Percentiles rank a stretch among this genome's conserved stretches.
Evolutionary conservation across 768 basidiomycete genomes (phyloP).

Genomic region (Rhizopogon salebrosus): DNA sequence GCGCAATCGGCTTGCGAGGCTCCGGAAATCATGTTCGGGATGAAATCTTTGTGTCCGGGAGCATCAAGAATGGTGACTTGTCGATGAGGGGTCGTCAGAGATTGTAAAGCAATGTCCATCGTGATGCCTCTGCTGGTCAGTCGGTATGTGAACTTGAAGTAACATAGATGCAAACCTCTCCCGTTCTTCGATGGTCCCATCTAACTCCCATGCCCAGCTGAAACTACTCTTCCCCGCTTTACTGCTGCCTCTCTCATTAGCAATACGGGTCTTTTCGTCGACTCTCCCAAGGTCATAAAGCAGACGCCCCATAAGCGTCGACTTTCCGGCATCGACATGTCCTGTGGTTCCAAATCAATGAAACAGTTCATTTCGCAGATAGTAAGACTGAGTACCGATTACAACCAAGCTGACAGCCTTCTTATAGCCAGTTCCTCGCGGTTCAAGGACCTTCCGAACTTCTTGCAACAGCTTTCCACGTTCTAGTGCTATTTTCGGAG

Average conservation of each 20-base stretch:
- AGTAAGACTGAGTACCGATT: slow-evolving; percentile 54
- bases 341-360: slow-evolving; percentile 42
- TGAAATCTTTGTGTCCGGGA: slow-evolving; percentile 95
- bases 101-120: slow-evolving; percentile 91
- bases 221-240: slow-evolving; percentile 94
- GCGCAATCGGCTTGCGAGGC: slow-evolving; percentile 97
- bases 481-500: slow-evolving; percentile 63
- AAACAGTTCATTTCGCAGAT: background rate
- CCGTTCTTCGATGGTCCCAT: slow-evolving; percentile 88
- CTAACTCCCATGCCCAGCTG: slow-evolving; percentile 97
- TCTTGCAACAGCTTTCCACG: slow-evolving; percentile 83
- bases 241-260: slow-evolving; percentile 85
- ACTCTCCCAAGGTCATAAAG: slow-evolving; percentile 88
- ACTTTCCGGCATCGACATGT: slow-evolving; percentile 98
- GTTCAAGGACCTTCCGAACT: slow-evolving; percentile 50
- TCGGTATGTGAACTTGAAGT: slow-evolving; percentile 1
- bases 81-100: slow-evolving; percentile 65
- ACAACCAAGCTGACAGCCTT: slow-evolving; percentile 84
- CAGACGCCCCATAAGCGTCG: slow-evolving; percentile 92
- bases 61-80: slow-evolving; percentile 94
- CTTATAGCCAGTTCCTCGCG: slow-evolving; percentile 46
- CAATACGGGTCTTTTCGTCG: slow-evolving; percentile 76
- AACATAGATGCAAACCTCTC: slow-evolving; percentile 57
- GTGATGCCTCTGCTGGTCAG: slow-evolving; percentile 76
- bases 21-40: slow-evolving; percentile 99